phyloP scores from a whole-genome alignment of 1,139 yeast genomes.

The Hanseniaspora uvarum region DNA sequence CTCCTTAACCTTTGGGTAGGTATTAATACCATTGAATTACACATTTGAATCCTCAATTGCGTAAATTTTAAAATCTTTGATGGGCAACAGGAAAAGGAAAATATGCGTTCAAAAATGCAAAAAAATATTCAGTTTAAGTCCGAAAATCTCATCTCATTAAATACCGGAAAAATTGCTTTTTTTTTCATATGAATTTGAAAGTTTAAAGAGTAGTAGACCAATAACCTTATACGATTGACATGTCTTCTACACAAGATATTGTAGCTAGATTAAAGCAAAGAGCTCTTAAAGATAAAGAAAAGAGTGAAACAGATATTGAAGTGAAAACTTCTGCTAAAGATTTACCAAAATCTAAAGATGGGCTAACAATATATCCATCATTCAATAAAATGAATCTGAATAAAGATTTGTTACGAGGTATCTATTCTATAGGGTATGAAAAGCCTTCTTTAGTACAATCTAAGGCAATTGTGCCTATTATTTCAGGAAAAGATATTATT shows the following conservation, averaged over 20 bases:
- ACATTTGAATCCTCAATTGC: neutral
- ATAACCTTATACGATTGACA: neutral
- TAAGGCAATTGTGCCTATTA: constrained; percentile 85
- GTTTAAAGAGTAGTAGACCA: neutral
- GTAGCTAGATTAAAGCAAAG: constrained; percentile 16
- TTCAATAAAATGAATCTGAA: constrained; percentile 74
- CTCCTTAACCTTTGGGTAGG: too few relatives aligned
- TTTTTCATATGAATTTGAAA: neutral
- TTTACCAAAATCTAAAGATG: constrained; percentile 48
- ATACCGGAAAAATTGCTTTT: neutral
- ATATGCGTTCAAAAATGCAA: neutral
- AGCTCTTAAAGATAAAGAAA: constrained; percentile 2
- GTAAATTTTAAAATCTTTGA: neutral
- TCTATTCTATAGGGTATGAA: constrained; percentile 85
- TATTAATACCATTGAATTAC: too few relatives aligned
- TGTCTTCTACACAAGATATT: constrained; percentile 12
- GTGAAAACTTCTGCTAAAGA: constrained; percentile 44
- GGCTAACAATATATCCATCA: constrained; percentile 48
- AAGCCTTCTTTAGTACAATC: constrained; percentile 93
- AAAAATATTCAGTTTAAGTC: neutral
- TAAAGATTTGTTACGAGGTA: constrained; percentile 59
- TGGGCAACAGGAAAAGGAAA: neutral
- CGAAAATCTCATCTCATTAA: neutral
- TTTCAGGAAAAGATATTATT: constrained; percentile 80
- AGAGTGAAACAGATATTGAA: neutral